A percentile compares a stretch with the other conserved stretches of the same genome.
Evolutionary conservation across 164 flowering plant species (phyloP).

Genomic region (Magnolia changhungtana): DNA sequence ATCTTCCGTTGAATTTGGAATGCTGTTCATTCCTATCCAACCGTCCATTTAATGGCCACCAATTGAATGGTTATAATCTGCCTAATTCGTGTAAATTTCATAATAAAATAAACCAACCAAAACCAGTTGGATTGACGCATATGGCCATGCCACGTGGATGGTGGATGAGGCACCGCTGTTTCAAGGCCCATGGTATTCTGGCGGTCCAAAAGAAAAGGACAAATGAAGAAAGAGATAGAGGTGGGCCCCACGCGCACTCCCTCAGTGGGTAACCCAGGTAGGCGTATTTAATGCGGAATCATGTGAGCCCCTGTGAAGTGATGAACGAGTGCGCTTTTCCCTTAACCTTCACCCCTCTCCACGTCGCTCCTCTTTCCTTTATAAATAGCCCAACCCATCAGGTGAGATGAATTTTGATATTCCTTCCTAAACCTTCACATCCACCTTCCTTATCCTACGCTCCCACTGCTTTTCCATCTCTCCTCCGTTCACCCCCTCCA

Average conservation of each 20-base stretch:
- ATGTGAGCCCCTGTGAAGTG: constrained; percentile 3
- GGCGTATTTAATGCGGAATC: constrained; percentile 11
- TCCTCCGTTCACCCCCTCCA: background rate
- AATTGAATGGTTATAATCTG: background rate
- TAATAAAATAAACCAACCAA: background rate
- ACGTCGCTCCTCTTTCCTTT: constrained; percentile 2
- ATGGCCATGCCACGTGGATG: background rate
- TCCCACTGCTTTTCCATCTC: background rate
- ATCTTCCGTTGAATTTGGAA: too few species aligned
- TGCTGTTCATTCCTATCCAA: background rate
- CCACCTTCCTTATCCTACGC: background rate
- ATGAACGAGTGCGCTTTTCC: background rate
- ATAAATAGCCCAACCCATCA: constrained; percentile 2
- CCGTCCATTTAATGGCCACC: background rate
- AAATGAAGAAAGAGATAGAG: background rate
- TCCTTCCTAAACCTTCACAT: background rate
- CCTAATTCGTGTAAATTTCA: too few species aligned
- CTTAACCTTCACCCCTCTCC: background rate
- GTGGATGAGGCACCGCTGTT: background rate
- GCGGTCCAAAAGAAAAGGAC: background rate
- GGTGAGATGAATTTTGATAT: background rate
- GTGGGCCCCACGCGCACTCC: constrained; percentile 11
- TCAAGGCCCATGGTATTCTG: background rate
- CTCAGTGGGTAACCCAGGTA: constrained; percentile 7
- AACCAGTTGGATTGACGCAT: background rate